These are phyloP conservation scores for Metarhizium guizhouense DNA, from an alignment of 2,329 filamentous ascomycete genomes.

Conservation along the genomic window DNA sequence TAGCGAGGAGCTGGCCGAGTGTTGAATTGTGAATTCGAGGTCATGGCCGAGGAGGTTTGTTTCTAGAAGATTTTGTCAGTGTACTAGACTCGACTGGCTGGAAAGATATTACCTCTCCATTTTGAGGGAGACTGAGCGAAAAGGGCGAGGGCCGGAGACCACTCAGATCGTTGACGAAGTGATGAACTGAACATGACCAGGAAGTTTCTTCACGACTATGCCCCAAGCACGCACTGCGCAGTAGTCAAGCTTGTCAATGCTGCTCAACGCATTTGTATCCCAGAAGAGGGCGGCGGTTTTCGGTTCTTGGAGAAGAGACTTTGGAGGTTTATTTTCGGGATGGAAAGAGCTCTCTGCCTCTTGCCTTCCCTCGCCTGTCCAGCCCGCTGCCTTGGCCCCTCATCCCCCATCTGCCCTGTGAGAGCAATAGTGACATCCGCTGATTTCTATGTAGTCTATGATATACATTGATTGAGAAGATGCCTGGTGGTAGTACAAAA, in stretches of 20 bases:
- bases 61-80: constrained; percentile 23
- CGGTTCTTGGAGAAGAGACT: background rate
- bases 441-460: background rate
- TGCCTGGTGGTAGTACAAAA: background rate
- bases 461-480: background rate
- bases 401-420: background rate
- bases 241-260: background rate
- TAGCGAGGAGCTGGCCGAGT: background rate
- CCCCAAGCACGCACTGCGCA: background rate
- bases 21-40: constrained; percentile 28
- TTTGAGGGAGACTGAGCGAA: constrained; percentile 12
- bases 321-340: background rate
- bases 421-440: background rate
- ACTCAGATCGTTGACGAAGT: constrained; percentile 26
- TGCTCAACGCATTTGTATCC: background rate
- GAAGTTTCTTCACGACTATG: background rate
- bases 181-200: constrained; percentile 30
- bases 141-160: constrained; percentile 21
- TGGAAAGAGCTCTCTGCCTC: constrained; percentile 4
- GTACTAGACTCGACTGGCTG: background rate
- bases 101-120: constrained; percentile 16
- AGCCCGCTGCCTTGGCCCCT: background rate
- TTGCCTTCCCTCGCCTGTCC: background rate
- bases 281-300: background rate
- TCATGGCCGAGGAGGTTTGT: constrained; percentile 33